phyloP scores from a whole-genome alignment of 306 rosid species.

The Cercis canadensis region DNA sequence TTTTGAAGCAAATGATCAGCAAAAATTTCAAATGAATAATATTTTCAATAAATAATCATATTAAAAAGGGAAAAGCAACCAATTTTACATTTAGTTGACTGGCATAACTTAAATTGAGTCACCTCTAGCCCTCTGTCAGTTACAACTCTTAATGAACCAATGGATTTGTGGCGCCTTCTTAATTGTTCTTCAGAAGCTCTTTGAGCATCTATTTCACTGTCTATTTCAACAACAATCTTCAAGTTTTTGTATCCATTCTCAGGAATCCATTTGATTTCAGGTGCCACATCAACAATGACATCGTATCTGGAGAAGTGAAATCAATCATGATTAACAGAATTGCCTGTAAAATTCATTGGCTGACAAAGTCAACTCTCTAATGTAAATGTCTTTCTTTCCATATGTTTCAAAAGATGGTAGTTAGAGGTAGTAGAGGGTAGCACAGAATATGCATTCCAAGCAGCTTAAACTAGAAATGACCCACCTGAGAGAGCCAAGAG shows the following conservation, averaged over 20 bases:
- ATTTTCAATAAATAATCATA: conserved; percentile 22
- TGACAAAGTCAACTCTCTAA: conserved; percentile 30
- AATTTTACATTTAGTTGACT: conserved; percentile 1
- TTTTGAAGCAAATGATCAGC: conserved; percentile 19
- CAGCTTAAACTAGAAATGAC: conserved; percentile 21
- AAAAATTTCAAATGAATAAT: conserved; percentile 5
- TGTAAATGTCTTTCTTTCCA: conserved; percentile 23
- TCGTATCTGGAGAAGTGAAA: conserved; percentile 74
- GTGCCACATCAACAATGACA: conserved; percentile 83
- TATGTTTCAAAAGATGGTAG: conserved; percentile 24
- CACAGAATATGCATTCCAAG: conserved; percentile 21
- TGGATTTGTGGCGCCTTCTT: conserved; percentile 75
- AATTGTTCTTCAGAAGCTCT: conserved; percentile 72
- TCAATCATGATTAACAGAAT: conserved; percentile 31
- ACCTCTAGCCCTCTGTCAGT: conserved; percentile 92
- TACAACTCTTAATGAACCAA: conserved; percentile 73
- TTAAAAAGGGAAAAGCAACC: neutral
- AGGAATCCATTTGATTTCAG: conserved; percentile 83
- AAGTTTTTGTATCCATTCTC: conserved; percentile 81
- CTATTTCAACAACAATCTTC: conserved; percentile 87
- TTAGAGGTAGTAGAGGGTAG: neutral
- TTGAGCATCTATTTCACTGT: conserved; percentile 75
- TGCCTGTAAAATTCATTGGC: conserved; percentile 22
- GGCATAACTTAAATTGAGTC: conserved; percentile 42
- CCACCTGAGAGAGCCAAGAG: conserved; percentile 78